These are phyloP conservation scores for Dipteronia sinensis DNA, from an alignment of 345 rosid species.

Conservation along the genomic window DNA sequence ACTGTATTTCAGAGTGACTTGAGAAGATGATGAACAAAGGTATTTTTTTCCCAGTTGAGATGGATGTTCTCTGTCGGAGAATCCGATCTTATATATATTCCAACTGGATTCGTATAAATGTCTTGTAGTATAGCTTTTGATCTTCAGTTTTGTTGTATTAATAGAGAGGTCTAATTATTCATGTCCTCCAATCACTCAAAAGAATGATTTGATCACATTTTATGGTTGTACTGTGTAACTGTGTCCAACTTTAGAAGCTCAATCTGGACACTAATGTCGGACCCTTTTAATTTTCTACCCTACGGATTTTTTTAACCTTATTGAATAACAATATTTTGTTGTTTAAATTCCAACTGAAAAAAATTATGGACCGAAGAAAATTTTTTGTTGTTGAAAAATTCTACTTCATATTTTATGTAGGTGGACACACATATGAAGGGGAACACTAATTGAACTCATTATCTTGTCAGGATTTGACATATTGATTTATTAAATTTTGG, in stretches of 20 bases:
- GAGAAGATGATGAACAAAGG: not conserved
- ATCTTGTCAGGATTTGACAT: too few relatives aligned
- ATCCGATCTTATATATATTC: not conserved
- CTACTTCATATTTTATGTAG: too few relatives aligned
- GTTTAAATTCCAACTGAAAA: not conserved
- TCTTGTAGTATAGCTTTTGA: not conserved
- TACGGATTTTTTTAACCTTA: not conserved
- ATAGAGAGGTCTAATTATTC: not conserved
- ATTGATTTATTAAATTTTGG: too few relatives aligned
- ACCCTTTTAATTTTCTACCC: not conserved
- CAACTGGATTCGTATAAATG: not conserved
- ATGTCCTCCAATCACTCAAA: not conserved
- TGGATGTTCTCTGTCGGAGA: constrained; percentile 2
- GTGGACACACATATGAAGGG: too few relatives aligned
- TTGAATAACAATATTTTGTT: too few relatives aligned
- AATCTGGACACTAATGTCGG: not conserved
- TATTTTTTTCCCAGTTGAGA: not conserved
- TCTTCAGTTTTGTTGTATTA: not conserved
- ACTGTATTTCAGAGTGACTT: not conserved
- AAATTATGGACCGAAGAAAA: too few relatives aligned
- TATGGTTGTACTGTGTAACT: not conserved
- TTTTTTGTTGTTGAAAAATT: too few relatives aligned
- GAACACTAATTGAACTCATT: too few relatives aligned
- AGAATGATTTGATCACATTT: not conserved
- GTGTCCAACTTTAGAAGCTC: not conserved